Evolutionary conservation across 1,139 yeast species (phyloP).

Genomic region (Yarrowia galli): DNA sequence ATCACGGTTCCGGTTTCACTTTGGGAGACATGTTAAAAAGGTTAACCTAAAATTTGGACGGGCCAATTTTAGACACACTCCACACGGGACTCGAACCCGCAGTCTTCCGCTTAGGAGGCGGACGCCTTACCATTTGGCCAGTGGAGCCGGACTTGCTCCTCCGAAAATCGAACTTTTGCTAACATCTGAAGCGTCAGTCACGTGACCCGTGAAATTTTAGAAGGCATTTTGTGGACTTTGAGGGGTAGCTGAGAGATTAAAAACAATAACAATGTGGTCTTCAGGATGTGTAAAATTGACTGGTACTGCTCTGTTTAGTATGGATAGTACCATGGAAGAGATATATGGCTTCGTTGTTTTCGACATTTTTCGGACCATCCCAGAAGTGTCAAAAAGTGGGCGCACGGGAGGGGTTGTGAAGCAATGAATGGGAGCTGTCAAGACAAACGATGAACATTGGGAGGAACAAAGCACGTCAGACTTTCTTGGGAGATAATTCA

Average conservation of each 20-base stretch:
- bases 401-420: too few relatives aligned
- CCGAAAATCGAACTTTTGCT: neutral
- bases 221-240: neutral
- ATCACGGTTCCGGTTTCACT: constrained; percentile 24
- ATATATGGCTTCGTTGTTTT: constrained; percentile 1
- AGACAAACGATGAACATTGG: too few relatives aligned
- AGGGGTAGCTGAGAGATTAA: neutral
- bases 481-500: too few relatives aligned
- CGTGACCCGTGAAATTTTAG: neutral
- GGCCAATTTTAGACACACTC: constrained; percentile 55
- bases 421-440: too few relatives aligned
- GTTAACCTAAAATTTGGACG: constrained; percentile 14
- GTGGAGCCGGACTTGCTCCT: constrained; percentile 59
- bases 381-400: neutral
- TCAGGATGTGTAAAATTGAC: neutral
- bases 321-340: neutral
- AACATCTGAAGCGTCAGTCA: neutral
- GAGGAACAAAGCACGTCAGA: too few relatives aligned
- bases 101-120: constrained; percentile 96
- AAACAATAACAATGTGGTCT: too few relatives aligned
- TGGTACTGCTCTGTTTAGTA: neutral
- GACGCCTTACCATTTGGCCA: constrained; percentile 97
- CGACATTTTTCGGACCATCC: neutral
- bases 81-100: constrained; percentile 98
- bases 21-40: constrained; percentile 18